phyloP scores from a whole-genome alignment of 1,284 basidiomycete genomes.

The Schizopora paradoxa region DNA sequence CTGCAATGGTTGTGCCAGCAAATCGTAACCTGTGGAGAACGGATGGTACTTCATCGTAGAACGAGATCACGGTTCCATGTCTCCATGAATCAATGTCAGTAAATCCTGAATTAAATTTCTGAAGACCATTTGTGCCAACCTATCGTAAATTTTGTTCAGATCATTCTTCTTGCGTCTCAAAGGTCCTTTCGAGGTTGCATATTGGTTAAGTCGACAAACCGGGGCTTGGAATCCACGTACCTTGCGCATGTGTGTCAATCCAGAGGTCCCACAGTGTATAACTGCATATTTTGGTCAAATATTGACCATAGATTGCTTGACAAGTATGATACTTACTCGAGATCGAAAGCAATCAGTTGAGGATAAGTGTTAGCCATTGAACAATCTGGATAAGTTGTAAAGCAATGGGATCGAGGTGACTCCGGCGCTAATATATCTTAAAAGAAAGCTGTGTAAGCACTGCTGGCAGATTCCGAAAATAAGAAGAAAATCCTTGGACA shows the following conservation, averaged over 20 bases:
- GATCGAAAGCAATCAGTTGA: slow-evolving; percentile 74
- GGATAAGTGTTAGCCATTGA: slow-evolving; percentile 33
- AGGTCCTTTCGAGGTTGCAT: slow-evolving; percentile 46
- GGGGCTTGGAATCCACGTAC: slow-evolving; percentile 26
- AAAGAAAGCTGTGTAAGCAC: too few species aligned
- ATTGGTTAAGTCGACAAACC: neutral
- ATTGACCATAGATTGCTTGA: neutral
- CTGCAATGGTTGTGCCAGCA: slow-evolving; percentile 58
- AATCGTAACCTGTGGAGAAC: slow-evolving; percentile 62
- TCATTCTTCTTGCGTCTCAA: slow-evolving; percentile 51
- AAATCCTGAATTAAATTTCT: slow-evolving; percentile 5
- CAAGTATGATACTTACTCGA: slow-evolving; percentile 58
- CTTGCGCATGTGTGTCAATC: slow-evolving; percentile 69
- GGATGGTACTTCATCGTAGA: slow-evolving; percentile 74
- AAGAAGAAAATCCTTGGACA: too few species aligned
- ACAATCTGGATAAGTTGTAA: neutral
- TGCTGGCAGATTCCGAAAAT: too few species aligned
- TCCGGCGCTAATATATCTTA: too few species aligned
- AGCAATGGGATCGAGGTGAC: neutral
- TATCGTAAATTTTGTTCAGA: slow-evolving; percentile 59
- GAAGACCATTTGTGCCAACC: slow-evolving; percentile 30
- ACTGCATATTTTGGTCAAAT: slow-evolving; percentile 33
- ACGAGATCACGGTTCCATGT: slow-evolving; percentile 51
- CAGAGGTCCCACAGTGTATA: slow-evolving; percentile 84
- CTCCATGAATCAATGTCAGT: slow-evolving; percentile 28